Evolutionary conservation across 148 eudicot species (phyloP), one percentile per base, ranked within the genome.

Genomic region (Fagopyrum esculentum): DNA sequence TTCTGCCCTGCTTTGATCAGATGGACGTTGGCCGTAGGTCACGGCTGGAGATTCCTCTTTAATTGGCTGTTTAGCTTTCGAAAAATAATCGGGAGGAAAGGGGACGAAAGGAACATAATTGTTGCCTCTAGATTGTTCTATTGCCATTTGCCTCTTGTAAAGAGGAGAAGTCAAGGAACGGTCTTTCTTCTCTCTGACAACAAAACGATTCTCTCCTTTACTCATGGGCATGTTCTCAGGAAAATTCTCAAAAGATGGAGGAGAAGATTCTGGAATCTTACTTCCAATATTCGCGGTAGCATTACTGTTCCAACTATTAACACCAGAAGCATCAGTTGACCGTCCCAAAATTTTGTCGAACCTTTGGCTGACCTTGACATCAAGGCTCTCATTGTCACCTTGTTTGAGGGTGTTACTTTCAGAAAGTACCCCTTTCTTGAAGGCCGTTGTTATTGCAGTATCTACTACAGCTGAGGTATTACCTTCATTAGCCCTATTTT

Each of bases 31-130:
- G 19, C 2, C 26, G 35, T 3, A 30, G 45, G 29, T 13, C 15
- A 78, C 69, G 54, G 52, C 76, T 9, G 45, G 54, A 57, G 77
- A 71, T 40, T 81, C 76, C 15, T 66, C 69, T 56, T 64, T 68
- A 30, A 77, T 13, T 43, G 59, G 82, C 17, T 72, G 76, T 76
- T 84, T 76, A 49, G 81, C 81, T 75, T 74, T 88, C 49, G 93
- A 83, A 79, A 95, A 95, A 81, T 90, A 89, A 76, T 81, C 89
- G 19, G 98, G 97, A 71, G 98, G 98, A 77, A 92, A 95, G 56
- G 98, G 98, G 55, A 95, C 98, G 78, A 92, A 95, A 10, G 97
- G 97, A 30, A 92, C 98, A 76, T 87, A 89, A 69, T 85, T 87
- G 77, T 81, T 74, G 70, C 73, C 82, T 15, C 80, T 81, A 30